Percentiles rank a stretch among this genome's conserved stretches.
phyloP scores from a whole-genome alignment of 2,329 filamentous ascomycete genomes.

The Keithomyces neogunnii region DNA sequence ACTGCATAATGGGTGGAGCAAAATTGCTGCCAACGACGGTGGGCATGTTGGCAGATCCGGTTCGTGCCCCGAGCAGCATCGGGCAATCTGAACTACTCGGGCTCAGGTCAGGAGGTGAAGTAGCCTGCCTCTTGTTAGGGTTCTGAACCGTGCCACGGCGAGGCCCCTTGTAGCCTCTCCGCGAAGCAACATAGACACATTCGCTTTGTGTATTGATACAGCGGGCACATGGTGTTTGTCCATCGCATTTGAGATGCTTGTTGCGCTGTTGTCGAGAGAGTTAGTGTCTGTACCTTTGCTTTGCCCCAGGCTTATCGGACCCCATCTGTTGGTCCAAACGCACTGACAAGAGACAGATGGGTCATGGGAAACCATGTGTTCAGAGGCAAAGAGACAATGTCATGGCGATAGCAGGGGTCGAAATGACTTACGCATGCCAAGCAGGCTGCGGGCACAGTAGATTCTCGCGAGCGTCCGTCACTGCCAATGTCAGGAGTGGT shows the following conservation, averaged over 20 bases:
- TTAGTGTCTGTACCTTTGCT: conserved; percentile 4
- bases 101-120: conserved; percentile 24
- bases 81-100: conserved; percentile 28
- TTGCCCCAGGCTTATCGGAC: background rate
- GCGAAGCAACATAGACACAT: conserved; percentile 66
- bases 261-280: conserved; percentile 31
- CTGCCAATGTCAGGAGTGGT: conserved; percentile 6
- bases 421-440: conserved; percentile 42
- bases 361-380: background rate
- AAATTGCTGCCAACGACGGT: conserved; percentile 2
- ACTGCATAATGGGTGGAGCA: conserved; percentile 5
- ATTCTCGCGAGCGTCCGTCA: conserved; percentile 16
- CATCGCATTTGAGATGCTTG: conserved; percentile 73
- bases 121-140: conserved; percentile 42
- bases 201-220: conserved; percentile 50
- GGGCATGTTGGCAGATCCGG: conserved; percentile 9
- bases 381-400: background rate
- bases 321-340: background rate
- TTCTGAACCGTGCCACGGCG: conserved; percentile 30
- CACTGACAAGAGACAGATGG: background rate
- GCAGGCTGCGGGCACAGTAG: conserved; percentile 42
- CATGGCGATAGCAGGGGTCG: background rate
- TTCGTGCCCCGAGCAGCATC: conserved; percentile 19
- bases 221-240: conserved; percentile 58
- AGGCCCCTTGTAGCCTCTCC: conserved; percentile 63